Percentiles rank a stretch among this genome's conserved stretches.
These are phyloP conservation scores for Rhododendron molle DNA, from an alignment of 148 eudicot genomes.

Conservation along the genomic window DNA sequence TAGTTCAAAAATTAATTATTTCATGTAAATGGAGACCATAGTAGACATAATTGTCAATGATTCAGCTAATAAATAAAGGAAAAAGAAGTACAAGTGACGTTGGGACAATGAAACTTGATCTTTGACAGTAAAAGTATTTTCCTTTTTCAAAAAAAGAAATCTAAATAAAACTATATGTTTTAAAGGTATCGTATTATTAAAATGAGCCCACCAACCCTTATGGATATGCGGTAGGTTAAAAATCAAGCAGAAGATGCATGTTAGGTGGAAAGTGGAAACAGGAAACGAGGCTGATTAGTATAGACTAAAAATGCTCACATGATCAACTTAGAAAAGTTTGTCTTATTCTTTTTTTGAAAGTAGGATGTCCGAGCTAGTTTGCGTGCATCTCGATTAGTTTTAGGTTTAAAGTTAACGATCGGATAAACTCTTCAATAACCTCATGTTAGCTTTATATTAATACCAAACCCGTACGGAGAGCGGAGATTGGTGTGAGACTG, in stretches of 20 bases:
- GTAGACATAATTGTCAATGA: not conserved
- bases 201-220: not conserved
- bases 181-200: not conserved
- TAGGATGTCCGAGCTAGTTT: no score
- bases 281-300: not conserved
- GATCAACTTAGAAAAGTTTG: not conserved
- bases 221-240: slow-evolving; percentile 2
- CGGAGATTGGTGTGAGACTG: no score
- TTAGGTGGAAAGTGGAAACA: not conserved
- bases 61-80: not conserved
- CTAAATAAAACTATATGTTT: not conserved
- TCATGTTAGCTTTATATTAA: no score
- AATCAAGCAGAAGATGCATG: not conserved
- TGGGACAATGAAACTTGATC: not conserved
- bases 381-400: no score
- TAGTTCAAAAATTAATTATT: not conserved
- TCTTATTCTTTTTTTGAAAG: no score
- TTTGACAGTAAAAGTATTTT: not conserved
- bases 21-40: not conserved
- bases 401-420: no score
- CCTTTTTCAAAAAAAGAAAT: not conserved
- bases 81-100: not conserved
- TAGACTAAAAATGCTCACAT: not conserved
- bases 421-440: no score
- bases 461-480: no score